A percentile compares a stretch with the other conserved stretches of the same genome.
Conservation (phyloP, 805 yeast genomes). For the Kodamaea lidongshanica region DNA sequence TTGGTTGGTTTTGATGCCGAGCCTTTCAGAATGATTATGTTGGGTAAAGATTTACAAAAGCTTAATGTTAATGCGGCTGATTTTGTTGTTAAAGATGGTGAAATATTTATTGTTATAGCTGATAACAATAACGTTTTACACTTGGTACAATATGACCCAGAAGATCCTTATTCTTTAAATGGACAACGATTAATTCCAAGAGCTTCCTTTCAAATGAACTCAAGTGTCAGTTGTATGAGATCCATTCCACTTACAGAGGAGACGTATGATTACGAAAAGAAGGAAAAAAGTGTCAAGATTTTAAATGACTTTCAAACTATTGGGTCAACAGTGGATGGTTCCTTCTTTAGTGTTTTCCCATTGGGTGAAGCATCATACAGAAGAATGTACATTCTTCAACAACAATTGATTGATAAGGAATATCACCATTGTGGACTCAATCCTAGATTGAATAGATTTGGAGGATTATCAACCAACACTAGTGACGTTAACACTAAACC, state of each 20-base stretch:
- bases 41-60: constrained; percentile 67
- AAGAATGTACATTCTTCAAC: constrained; percentile 77
- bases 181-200: constrained; percentile 71
- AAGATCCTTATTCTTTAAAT: constrained; percentile 72
- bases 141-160: constrained; percentile 83
- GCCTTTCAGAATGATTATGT: constrained; percentile 76
- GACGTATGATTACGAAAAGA: constrained; percentile 22
- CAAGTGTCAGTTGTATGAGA: constrained; percentile 49
- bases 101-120: constrained; percentile 58
- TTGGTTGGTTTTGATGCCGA: constrained; percentile 90
- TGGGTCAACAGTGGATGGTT: constrained; percentile 77
- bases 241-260: constrained; percentile 36
- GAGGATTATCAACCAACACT: constrained; percentile 32
- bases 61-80: constrained; percentile 69
- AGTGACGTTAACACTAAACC: constrained; percentile 48
- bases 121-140: constrained; percentile 66
- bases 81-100: constrained; percentile 65
- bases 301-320: constrained; percentile 49
- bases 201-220: constrained; percentile 65
- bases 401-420: constrained; percentile 76
- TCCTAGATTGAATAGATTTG: constrained; percentile 60
- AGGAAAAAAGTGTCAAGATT: constrained; percentile 15
- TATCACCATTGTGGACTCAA: constrained; percentile 72
- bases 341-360: constrained; percentile 68
- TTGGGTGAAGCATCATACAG: constrained; percentile 70